Base-by-base conservation (phyloP, 805 yeast species). In the Starmerella kuoi region DNA sequence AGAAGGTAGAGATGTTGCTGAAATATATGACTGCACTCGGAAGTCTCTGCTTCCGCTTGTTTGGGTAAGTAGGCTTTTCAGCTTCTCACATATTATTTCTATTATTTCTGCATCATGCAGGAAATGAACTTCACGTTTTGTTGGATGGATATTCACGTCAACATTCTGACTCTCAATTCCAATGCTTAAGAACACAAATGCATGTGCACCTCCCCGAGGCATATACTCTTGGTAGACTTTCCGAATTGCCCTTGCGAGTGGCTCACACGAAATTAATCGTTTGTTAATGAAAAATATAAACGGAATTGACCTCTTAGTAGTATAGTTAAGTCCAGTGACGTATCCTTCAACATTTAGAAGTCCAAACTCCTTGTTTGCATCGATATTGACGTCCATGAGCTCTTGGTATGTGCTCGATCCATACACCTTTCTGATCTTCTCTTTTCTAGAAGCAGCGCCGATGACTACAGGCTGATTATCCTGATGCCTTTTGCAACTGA, bases 101-200 rank as follows among this genome's bases (percentile, higher is more conserved):
- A 83, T 71, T 18, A 91, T 85, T 55, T 87, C 96, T 35, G 80
- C 91, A 53, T 91, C 96, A 57, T 76, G 61, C 27, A 91, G 62
- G 56, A 91, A 86, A 33, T 93, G 60, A 2, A 91, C 96, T 54
- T 88, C 96, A 45, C 88, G 70, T 53, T 91, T 91, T 0, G 97
- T 88, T 0, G 98, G 98, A 56, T 91, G 98, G 12, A 91, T 78
- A 57, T 91, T 91, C 14, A 91, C 97, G 58, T 91, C 98, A 6
- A 91, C 68, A 46, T 78, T 77, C 26, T 61, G 62, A 1, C 95
- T 82, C 19, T 68, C 64, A 2, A 91, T 74, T 17, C 64, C 64
- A n/a, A 91, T 57, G 37, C 82, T 68, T 40, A 91, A 45, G 59
- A 86, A 91, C 1, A 83, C 68, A 56, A 91, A 91, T 0, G 94